These are phyloP conservation scores for Daedalea quercina DNA, from an alignment of 768 basidiomycete genomes.

Conservation along the genomic window DNA sequence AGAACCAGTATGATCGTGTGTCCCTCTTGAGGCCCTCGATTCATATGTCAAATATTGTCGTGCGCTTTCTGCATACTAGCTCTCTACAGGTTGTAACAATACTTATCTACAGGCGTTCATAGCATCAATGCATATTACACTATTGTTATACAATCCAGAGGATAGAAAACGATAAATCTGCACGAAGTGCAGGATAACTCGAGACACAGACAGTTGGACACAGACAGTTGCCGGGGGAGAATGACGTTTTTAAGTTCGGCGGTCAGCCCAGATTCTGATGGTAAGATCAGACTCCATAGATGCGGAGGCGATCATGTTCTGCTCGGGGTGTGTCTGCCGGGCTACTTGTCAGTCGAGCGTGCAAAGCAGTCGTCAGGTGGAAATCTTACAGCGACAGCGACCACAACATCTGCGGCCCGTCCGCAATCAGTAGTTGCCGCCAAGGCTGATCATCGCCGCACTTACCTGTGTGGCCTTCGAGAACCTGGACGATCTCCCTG, in stretches of 20 bases:
- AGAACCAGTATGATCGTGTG: slow-evolving; percentile 41
- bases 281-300: slow-evolving; percentile 84
- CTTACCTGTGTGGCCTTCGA: slow-evolving; percentile 78
- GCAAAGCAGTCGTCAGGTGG: slow-evolving; percentile 3
- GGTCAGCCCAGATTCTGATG: slow-evolving; percentile 76
- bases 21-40: background rate
- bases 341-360: background rate
- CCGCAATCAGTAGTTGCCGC: too few relatives aligned
- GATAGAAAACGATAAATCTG: background rate
- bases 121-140: slow-evolving; percentile 8
- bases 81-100: slow-evolving; percentile 11
- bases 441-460: background rate
- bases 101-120: slow-evolving; percentile 11
- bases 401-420: slow-evolving; percentile 44
- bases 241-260: background rate
- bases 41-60: background rate
- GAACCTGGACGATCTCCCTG: slow-evolving; percentile 63
- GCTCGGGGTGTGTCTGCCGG: slow-evolving; percentile 66
- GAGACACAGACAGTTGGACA: background rate
- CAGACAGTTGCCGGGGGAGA: too few relatives aligned
- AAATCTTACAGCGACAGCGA: slow-evolving; percentile 68
- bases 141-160: slow-evolving; percentile 5
- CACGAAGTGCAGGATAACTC: background rate
- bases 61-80: slow-evolving; percentile 4
- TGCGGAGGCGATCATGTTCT: slow-evolving; percentile 75